These are phyloP conservation scores for Cryptococcus deneoformans DNA, from an alignment of 1,284 basidiomycete genomes.

Conservation along the genomic window DNA sequence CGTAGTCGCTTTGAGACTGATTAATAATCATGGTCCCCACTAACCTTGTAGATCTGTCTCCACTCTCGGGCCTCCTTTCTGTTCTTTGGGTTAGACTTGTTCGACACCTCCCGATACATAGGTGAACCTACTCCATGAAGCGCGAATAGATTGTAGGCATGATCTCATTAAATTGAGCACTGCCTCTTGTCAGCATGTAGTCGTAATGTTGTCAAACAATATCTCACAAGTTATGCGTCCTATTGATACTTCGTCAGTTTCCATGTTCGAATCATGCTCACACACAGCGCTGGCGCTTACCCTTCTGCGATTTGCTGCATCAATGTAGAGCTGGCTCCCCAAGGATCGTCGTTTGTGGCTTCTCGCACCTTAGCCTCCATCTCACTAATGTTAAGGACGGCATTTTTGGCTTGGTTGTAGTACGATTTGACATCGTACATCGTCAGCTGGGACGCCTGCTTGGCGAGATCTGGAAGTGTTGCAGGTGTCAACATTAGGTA, in stretches of 20 bases:
- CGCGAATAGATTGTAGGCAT: conserved; percentile 96
- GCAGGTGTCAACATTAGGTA: too few relatives aligned
- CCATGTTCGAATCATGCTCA: background rate
- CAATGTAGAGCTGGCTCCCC: conserved; percentile 96
- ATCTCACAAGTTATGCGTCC: conserved; percentile 40
- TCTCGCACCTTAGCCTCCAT: conserved; percentile 97
- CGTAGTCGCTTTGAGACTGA: background rate
- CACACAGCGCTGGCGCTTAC: conserved; percentile 54
- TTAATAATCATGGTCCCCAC: too few relatives aligned
- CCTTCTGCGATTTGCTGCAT: conserved; percentile 99
- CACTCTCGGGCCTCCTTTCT: conserved; percentile 93
- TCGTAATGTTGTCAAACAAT: too few relatives aligned
- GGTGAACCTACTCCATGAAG: conserved; percentile 92
- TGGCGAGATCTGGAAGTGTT: conserved; percentile 40
- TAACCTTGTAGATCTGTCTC: conserved; percentile 98
- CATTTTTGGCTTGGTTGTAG: conserved; percentile 75
- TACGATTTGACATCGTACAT: conserved; percentile 91
- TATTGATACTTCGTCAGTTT: conserved; percentile 7
- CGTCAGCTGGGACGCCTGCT: conserved; percentile 49
- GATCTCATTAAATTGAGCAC: conserved; percentile 98
- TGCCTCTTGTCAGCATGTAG: conserved; percentile 37
- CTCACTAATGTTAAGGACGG: conserved; percentile 89
- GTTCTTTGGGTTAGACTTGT: conserved; percentile 66
- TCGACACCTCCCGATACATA: conserved; percentile 30
- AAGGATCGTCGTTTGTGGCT: conserved; percentile 97